These are phyloP conservation scores for Teratosphaeria pseudoeucalypti DNA, from an alignment of 2,329 filamentous ascomycete genomes.

Conservation along the genomic window DNA sequence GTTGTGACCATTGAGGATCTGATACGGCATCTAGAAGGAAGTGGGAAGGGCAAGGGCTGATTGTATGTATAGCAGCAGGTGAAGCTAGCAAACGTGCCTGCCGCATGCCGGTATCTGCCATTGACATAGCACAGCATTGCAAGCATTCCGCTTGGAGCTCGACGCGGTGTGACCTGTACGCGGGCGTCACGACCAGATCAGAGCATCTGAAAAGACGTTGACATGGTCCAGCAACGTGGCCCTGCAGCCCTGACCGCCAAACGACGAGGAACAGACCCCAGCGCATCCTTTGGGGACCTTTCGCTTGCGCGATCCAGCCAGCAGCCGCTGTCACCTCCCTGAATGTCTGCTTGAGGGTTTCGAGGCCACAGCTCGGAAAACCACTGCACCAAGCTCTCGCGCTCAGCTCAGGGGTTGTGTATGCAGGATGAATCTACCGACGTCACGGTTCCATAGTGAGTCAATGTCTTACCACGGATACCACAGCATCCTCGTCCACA, in stretches of 20 bases:
- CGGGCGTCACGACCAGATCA: no score
- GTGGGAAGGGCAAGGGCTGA: constrained; percentile 43
- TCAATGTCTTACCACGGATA: neutral
- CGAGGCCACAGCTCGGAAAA: neutral
- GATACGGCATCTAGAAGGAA: constrained; percentile 64
- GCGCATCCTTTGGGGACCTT: no score
- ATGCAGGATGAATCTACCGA: neutral
- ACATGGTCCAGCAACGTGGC: no score
- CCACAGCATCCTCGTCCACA: neutral
- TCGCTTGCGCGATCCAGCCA: neutral
- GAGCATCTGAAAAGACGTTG: no score
- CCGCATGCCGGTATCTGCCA: neutral
- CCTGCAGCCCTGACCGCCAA: no score
- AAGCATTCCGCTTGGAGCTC: neutral
- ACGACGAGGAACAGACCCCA: no score
- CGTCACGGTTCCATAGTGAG: neutral
- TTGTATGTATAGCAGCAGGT: neutral
- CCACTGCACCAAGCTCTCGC: neutral
- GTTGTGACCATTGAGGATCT: constrained; percentile 93
- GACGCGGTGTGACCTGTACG: neutral
- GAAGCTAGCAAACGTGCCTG: neutral
- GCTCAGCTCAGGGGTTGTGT: neutral
- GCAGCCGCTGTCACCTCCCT: neutral
- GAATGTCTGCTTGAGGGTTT: neutral
- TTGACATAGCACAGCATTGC: neutral